These are phyloP conservation scores for Grammothele lineata DNA, from an alignment of 768 basidiomycete genomes.

Conservation along the genomic window DNA sequence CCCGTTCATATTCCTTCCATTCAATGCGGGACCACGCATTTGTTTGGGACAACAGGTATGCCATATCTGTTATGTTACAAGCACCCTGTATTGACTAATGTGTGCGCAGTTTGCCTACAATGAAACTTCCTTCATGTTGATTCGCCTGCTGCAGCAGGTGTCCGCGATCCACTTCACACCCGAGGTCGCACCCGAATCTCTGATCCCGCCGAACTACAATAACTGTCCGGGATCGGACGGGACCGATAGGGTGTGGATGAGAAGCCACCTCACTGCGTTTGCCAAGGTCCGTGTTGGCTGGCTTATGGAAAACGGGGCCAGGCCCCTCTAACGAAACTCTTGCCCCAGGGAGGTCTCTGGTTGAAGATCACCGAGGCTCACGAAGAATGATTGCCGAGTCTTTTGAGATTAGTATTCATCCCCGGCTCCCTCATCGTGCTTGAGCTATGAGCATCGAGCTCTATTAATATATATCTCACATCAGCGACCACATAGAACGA, in stretches of 20 bases:
- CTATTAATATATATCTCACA: too few species aligned
- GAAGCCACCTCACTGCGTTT: constrained; percentile 35
- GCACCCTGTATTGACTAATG: too few species aligned
- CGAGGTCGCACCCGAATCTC: constrained; percentile 22
- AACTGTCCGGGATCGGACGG: constrained; percentile 17
- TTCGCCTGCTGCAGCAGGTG: constrained; percentile 50
- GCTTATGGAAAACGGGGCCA: background rate
- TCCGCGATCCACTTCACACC: constrained; percentile 23
- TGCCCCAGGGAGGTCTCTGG: constrained; percentile 42
- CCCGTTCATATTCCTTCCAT: constrained; percentile 44
- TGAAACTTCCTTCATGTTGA: constrained; percentile 49
- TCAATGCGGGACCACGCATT: constrained; percentile 32
- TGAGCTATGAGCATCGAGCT: too few species aligned
- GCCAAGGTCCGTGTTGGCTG: constrained; percentile 30
- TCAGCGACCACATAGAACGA: too few species aligned
- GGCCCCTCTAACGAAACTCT: too few species aligned
- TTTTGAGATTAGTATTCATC: too few species aligned
- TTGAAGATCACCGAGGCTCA: constrained; percentile 34
- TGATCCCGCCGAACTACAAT: constrained; percentile 17
- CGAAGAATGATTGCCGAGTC: constrained; percentile 3
- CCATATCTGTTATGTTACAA: too few species aligned
- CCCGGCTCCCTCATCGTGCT: too few species aligned
- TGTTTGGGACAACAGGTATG: constrained; percentile 36
- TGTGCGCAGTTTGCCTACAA: constrained; percentile 46
- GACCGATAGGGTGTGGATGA: constrained; percentile 32